phyloP scores from a whole-genome alignment of 2,329 filamentous ascomycete genomes.

The Stagonosporopsis cucurbitacearum region DNA sequence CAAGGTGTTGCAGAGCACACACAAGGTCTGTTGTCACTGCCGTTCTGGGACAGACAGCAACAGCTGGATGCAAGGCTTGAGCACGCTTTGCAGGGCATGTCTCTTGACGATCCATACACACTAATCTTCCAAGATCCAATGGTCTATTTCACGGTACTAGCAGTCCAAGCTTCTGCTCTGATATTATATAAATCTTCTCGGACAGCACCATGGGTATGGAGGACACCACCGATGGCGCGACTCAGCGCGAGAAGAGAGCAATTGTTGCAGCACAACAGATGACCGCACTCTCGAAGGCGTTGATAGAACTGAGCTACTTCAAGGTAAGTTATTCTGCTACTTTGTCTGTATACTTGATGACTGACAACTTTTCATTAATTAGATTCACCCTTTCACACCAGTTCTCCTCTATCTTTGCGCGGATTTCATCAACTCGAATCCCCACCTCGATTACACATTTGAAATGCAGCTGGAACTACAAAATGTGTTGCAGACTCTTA shows the following conservation, averaged over 20 bases:
- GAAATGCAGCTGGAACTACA: slow-evolving; percentile 4
- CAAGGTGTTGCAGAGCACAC: slow-evolving; percentile 7
- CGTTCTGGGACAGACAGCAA: slow-evolving; percentile 7
- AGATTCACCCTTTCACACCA: slow-evolving; percentile 9
- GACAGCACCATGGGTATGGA: slow-evolving; percentile 7
- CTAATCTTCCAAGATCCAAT: slow-evolving; percentile 6
- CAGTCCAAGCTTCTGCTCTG: slow-evolving; percentile 1
- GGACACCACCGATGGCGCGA: not conserved
- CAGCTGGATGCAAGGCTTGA: slow-evolving; percentile 2
- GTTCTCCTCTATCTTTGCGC: slow-evolving; percentile 6
- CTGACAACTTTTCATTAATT: not conserved
- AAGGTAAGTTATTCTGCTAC: not conserved
- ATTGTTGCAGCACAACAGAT: slow-evolving; percentile 6
- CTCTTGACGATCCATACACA: slow-evolving; percentile 5
- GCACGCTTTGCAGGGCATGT: slow-evolving; percentile 3
- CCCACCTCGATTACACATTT: slow-evolving; percentile 2
- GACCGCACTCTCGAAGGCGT: not conserved
- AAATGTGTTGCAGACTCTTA: not conserved
- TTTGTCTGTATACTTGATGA: not conserved
- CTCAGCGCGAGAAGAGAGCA: slow-evolving; percentile 1
- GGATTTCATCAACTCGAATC: not conserved
- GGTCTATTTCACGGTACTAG: slow-evolving; percentile 4
- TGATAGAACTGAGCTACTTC: slow-evolving; percentile 9
- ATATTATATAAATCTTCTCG: slow-evolving; percentile 2
- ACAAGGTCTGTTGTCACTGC: not conserved